A percentile compares a stretch with the other conserved stretches of the same genome.
phyloP scores from a whole-genome alignment of 306 rosid species.

The Sindora glabra region DNA sequence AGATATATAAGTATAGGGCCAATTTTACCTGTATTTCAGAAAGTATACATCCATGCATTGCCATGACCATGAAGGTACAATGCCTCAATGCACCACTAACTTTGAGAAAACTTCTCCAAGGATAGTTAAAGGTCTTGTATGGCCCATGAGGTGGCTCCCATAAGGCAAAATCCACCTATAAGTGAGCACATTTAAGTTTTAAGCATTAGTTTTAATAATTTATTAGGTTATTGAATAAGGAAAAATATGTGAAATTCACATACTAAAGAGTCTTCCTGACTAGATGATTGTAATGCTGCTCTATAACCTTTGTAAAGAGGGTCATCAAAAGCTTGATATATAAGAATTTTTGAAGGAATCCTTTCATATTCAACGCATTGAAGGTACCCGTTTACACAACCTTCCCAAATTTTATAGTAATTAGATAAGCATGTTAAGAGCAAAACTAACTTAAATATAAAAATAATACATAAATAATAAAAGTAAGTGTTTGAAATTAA shows the following conservation, averaged over 20 bases:
- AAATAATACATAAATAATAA: background rate
- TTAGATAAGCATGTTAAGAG: no score
- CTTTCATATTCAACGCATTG: conserved; percentile 64
- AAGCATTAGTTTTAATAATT: background rate
- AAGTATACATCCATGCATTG: conserved; percentile 77
- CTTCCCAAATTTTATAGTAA: conserved; percentile 26
- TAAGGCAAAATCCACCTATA: conserved; percentile 62
- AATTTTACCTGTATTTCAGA: conserved; percentile 81
- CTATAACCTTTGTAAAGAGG: conserved; percentile 66
- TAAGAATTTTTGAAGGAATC: conserved; percentile 66
- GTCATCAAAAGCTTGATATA: conserved; percentile 69
- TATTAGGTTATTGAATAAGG: no score
- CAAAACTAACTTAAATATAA: background rate
- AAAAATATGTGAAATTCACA: background rate
- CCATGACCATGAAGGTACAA: conserved; percentile 80
- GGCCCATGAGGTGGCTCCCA: conserved; percentile 91
- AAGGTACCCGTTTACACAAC: conserved; percentile 55
- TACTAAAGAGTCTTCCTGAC: conserved; percentile 71
- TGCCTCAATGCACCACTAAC: conserved; percentile 71
- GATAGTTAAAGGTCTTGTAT: conserved; percentile 51
- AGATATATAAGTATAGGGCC: no score
- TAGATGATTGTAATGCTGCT: conserved; percentile 62
- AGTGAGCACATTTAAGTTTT: background rate
- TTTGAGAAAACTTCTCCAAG: conserved; percentile 59
- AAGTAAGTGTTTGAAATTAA: no score